Base-by-base conservation (phyloP, 1,284 basidiomycete species). In the Melanopsichium pennsylvanicum region DNA sequence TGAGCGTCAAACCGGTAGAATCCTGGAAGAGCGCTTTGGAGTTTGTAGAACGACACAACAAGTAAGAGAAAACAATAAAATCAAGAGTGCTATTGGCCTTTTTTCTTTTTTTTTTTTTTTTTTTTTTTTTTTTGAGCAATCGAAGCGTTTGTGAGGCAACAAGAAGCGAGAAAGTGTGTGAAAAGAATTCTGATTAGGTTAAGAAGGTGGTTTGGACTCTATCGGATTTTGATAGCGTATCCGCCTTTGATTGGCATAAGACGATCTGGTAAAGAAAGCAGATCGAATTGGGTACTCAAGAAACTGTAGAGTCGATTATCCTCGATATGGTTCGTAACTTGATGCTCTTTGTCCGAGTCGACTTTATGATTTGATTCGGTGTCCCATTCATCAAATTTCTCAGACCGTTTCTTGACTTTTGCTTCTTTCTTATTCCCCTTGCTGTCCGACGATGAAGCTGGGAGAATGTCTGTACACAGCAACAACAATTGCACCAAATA, bases 1-100 rank as follows among this genome's bases (percentile, higher is more conserved):
- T 79, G 16, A 60, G 62, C 22, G 75, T 79, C 21, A 76, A 75
- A 42, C 75, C 77, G 2, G 64, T 39, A 11, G 72, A 78, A 25
- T 67, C 62, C 29, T 57, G 54, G 21, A 34, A 34, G 18, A 18
- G 23, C n/a, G 48, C 49, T 2, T 32, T 69, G 36, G 41, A 40
- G 33, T 62, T 58, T 38, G 43, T 62, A 12, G 16, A 55, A 34
- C 45, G 46, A 29, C 31, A 51, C 15, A 35, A 33, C 22, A n/a
- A 16, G 32, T 23, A 10, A 18, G n/a, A 21, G n/a, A 11, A 39
- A 8, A 16, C 23, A 16, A 10, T 19, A n/a, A 18, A 9, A 12
- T n/a, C n/a, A n/a, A n/a, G n/a, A n/a, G n/a, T n/a, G n/a, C n/a
- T n/a, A n/a, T n/a, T n/a, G n/a, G n/a, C n/a, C n/a, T n/a, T n/a